phyloP scores from a whole-genome alignment of 108 stramenopile genomes.

The Chaetoceros tenuissimus region DNA sequence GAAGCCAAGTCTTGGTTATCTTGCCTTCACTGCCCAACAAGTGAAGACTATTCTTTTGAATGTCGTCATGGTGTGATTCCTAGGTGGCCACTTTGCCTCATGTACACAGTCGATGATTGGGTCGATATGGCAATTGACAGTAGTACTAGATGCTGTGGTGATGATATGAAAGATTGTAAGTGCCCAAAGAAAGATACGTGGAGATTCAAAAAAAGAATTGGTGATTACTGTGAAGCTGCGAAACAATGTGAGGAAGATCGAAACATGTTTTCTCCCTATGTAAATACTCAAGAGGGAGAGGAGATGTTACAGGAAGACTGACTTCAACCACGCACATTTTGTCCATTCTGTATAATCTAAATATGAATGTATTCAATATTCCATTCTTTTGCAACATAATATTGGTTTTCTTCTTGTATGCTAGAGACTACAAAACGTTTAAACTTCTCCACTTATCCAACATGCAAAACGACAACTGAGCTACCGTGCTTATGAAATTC shows the following conservation, averaged over 20 bases:
- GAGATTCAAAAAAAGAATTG: neutral
- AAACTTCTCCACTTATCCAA: too few species aligned
- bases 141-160: neutral
- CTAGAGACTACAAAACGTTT: too few species aligned
- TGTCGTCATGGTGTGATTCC: neutral
- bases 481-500: too few species aligned
- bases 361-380: too few species aligned
- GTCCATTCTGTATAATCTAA: too few species aligned
- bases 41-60: neutral
- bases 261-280: too few species aligned
- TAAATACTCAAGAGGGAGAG: too few species aligned
- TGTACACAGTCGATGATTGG: neutral
- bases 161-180: neutral
- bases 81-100: neutral
- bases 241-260: neutral
- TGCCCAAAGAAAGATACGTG: neutral
- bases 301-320: neutral
- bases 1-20: too few species aligned
- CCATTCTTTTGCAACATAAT: too few species aligned
- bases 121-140: neutral
- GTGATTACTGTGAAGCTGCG: neutral
- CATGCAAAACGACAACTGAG: too few species aligned
- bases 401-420: too few species aligned
- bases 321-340: too few species aligned
- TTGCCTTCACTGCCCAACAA: neutral